Conservation (phyloP, 2,329 filamentous ascomycete genomes). For the Monosporascus sp. region DNA sequence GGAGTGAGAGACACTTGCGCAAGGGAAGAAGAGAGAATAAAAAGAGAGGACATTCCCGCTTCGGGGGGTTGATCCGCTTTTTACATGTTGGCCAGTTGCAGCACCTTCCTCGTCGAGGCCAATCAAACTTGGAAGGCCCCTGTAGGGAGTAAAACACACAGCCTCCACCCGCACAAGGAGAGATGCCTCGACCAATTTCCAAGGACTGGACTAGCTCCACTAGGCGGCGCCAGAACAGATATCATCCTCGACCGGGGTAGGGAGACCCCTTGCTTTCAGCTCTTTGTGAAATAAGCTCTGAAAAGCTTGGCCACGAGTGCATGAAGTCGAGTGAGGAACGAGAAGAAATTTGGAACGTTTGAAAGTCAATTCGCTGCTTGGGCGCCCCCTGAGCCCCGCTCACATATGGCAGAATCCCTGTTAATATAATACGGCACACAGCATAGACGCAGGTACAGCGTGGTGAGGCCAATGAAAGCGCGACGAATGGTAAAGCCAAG, state of each 20-base stretch:
- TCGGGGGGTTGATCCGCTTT: slow-evolving; percentile 17
- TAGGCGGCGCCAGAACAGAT: background rate
- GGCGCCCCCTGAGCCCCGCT: slow-evolving; percentile 19
- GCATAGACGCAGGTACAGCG: slow-evolving; percentile 26
- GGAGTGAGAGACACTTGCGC: slow-evolving; percentile 22
- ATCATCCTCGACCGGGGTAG: background rate
- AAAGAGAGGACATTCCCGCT: slow-evolving; percentile 14
- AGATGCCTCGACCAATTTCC: slow-evolving; percentile 11
- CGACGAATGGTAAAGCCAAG: slow-evolving; percentile 1
- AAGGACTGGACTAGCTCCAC: slow-evolving; percentile 16
- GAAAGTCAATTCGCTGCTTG: background rate
- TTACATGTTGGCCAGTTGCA: slow-evolving; percentile 11
- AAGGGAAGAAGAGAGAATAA: slow-evolving; percentile 10
- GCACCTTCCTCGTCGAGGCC: background rate
- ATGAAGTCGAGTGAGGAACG: too few species aligned
- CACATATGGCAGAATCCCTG: background rate
- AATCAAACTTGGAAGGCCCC: slow-evolving; percentile 3
- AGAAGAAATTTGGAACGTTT: too few species aligned
- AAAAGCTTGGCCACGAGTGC: too few species aligned
- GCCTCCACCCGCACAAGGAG: slow-evolving; percentile 5
- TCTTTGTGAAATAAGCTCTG: too few species aligned
- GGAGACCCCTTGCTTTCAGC: background rate
- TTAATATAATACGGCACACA: background rate
- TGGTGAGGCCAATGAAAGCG: slow-evolving; percentile 22
- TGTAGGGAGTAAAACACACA: slow-evolving; percentile 7